Conservation (phyloP, 345 rosid species). For the Alliaria petiolata region DNA sequence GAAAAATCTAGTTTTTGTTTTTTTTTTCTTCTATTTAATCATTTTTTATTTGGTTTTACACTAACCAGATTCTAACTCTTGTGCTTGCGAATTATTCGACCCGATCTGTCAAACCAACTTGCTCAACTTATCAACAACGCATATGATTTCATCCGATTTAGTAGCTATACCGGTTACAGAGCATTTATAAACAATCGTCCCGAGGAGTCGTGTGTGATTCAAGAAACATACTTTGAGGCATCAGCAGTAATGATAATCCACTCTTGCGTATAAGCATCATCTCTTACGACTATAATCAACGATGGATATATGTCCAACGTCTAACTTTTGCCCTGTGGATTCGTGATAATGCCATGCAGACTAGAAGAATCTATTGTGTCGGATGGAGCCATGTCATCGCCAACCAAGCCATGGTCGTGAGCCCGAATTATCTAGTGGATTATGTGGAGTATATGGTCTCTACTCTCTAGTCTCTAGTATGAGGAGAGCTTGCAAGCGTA, state of each 20-base stretch:
- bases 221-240: slow-evolving; percentile 50
- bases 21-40: not conserved
- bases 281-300: too few relatives aligned
- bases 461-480: too few relatives aligned
- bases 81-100: slow-evolving; percentile 31
- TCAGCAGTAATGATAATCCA: slow-evolving; percentile 42
- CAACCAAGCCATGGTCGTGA: slow-evolving; percentile 27
- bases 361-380: slow-evolving; percentile 22
- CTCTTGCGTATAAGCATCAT: slow-evolving; percentile 46
- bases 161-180: too few relatives aligned
- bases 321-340: slow-evolving; percentile 43
- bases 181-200: not conserved
- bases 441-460: slow-evolving; percentile 16
- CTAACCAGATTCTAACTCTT: not conserved
- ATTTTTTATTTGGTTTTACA: not conserved
- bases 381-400: too few relatives aligned
- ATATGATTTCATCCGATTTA: slow-evolving; percentile 10
- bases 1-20: not conserved
- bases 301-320: too few relatives aligned
- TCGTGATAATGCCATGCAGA: slow-evolving; percentile 39
- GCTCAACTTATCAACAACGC: slow-evolving; percentile 44
- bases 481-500: too few relatives aligned
- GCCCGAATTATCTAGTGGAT: slow-evolving; percentile 34
- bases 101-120: slow-evolving; percentile 36
- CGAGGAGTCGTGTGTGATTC: slow-evolving; percentile 24